Evolutionary conservation across 371 early-diverging fungal species (phyloP).

Genomic region (Syncephalastrum sp.): DNA sequence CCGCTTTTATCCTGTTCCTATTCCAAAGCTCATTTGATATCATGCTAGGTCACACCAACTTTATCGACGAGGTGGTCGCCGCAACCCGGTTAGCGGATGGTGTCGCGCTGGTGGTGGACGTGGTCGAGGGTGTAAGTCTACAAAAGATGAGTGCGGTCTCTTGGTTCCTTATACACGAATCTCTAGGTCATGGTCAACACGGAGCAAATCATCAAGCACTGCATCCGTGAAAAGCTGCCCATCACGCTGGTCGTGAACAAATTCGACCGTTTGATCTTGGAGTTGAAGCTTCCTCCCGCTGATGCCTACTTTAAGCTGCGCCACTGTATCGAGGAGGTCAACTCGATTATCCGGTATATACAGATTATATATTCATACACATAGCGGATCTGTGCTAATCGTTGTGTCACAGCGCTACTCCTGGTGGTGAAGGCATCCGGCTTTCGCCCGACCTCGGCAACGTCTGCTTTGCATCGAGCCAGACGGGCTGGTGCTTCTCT

Average conservation of each 20-base stretch:
- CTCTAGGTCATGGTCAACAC: slow-evolving; percentile 87
- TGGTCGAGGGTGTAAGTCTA: slow-evolving; percentile 84
- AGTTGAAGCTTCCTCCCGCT: slow-evolving; percentile 92
- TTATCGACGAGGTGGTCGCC: slow-evolving; percentile 91
- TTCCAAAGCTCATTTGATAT: neutral
- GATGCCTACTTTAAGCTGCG: slow-evolving; percentile 97
- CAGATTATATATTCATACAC: neutral
- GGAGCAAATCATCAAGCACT: slow-evolving; percentile 83
- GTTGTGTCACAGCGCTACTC: slow-evolving; percentile 25
- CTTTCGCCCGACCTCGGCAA: slow-evolving; percentile 95
- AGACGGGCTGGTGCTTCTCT: slow-evolving; percentile 95
- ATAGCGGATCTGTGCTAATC: neutral
- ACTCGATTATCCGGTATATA: slow-evolving; percentile 70
- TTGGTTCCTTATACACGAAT: neutral
- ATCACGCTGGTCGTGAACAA: slow-evolving; percentile 94
- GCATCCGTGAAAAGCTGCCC: slow-evolving; percentile 77
- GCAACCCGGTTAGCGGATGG: slow-evolving; percentile 90
- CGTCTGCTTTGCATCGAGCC: slow-evolving; percentile 93
- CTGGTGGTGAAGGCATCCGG: slow-evolving; percentile 59
- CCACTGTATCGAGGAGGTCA: slow-evolving; percentile 95
- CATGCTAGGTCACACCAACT: slow-evolving; percentile 83
- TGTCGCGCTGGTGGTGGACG: slow-evolving; percentile 94
- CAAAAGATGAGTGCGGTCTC: neutral
- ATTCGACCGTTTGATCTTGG: slow-evolving; percentile 94
- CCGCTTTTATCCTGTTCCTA: neutral